Conservation (phyloP, 2,329 filamentous ascomycete species). For the Plectosphaerella plurivora region DNA sequence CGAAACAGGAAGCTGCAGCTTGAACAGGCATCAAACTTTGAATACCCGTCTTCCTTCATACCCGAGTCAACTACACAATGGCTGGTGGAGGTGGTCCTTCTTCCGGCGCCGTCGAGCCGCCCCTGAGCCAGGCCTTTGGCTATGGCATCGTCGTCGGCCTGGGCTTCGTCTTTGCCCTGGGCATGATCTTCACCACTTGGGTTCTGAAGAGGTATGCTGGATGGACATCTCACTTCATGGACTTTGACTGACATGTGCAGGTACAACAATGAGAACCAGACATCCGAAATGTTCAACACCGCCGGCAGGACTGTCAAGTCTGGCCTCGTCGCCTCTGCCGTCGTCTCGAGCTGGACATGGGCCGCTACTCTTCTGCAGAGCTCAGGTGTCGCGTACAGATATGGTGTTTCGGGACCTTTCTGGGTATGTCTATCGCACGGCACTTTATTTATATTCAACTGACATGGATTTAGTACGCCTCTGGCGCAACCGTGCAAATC, state of each 20-base stretch:
- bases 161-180: constrained; percentile 68
- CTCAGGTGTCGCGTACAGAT: constrained; percentile 69
- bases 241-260: too few species aligned
- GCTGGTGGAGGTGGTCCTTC: too few species aligned
- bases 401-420: constrained; percentile 51
- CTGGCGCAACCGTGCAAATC: constrained; percentile 76
- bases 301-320: constrained; percentile 78
- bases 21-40: too few species aligned
- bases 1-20: too few species aligned
- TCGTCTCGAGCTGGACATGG: constrained; percentile 85
- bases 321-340: constrained; percentile 73
- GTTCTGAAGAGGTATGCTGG: constrained; percentile 47
- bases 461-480: constrained; percentile 50
- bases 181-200: constrained; percentile 71
- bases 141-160: constrained; percentile 76
- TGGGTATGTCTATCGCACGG: constrained; percentile 20
- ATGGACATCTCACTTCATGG: too few species aligned
- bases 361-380: constrained; percentile 70
- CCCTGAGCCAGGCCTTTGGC: constrained; percentile 58
- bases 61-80: too few species aligned
- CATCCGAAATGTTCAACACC: constrained; percentile 80
- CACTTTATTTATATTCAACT: too few species aligned
- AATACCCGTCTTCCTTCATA: too few species aligned
- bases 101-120: too few species aligned
- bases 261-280: constrained; percentile 66